Percentiles rank a stretch among this genome's conserved stretches.
These are phyloP conservation scores for Saturnispora kantuleensis DNA, from an alignment of 805 yeast genomes.

Conservation along the genomic window DNA sequence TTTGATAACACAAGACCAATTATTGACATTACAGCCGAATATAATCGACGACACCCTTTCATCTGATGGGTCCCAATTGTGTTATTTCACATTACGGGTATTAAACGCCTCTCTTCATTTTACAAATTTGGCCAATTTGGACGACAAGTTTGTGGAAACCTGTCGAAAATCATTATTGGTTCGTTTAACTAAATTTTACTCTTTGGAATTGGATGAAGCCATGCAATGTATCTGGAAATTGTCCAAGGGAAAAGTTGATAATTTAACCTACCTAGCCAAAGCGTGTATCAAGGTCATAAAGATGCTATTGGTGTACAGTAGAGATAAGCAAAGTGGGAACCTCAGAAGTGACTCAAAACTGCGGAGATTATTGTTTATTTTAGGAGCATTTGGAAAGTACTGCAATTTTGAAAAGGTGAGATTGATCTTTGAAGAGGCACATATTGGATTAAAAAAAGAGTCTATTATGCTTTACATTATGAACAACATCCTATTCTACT, in stretches of 20 bases:
- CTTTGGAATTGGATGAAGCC: slow-evolving; percentile 59
- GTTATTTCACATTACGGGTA: slow-evolving; percentile 44
- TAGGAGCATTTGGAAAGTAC: slow-evolving; percentile 63
- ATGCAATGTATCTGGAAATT: slow-evolving; percentile 60
- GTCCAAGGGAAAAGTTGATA: slow-evolving; percentile 33
- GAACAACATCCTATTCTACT: slow-evolving; percentile 48
- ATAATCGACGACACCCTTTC: slow-evolving; percentile 35
- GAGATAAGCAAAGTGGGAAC: slow-evolving; percentile 12
- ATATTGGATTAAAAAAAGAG: slow-evolving; percentile 39
- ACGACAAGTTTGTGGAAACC: slow-evolving; percentile 39
- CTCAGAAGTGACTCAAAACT: slow-evolving; percentile 35
- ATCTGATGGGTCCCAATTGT: slow-evolving; percentile 27
- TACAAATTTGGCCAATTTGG: slow-evolving; percentile 38
- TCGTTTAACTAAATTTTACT: slow-evolving; percentile 49
- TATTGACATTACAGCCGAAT: slow-evolving; percentile 56
- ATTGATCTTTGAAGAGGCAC: slow-evolving; percentile 29
- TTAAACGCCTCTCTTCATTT: slow-evolving; percentile 37
- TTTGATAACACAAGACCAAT: slow-evolving; percentile 56
- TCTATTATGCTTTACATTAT: slow-evolving; percentile 48
- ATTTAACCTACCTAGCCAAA: slow-evolving; percentile 40
- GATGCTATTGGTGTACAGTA: slow-evolving; percentile 38
- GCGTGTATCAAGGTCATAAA: slow-evolving; percentile 57
- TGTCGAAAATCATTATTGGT: slow-evolving; percentile 44
- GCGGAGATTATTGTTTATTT: slow-evolving; percentile 46
- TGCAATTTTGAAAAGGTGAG: slow-evolving; percentile 48